phyloP scores from a whole-genome alignment of 805 yeast genomes.

The Teunomyces tritomae region DNA sequence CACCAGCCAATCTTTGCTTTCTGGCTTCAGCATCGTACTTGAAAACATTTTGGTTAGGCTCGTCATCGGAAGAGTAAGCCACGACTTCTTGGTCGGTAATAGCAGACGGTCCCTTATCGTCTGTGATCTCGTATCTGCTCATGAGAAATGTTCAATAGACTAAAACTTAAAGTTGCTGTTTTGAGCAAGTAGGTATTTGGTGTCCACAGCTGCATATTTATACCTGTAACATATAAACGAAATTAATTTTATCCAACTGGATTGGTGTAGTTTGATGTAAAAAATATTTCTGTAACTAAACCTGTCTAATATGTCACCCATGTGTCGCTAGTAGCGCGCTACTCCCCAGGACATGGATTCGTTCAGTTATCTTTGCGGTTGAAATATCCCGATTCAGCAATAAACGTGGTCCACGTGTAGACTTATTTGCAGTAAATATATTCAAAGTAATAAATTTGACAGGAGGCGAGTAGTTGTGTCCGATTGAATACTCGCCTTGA shows the following conservation, averaged over 20 bases:
- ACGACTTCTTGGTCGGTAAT: background rate
- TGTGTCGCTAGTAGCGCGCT: background rate
- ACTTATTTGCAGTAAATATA: background rate
- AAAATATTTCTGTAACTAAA: too few species aligned
- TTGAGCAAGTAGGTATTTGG: too few species aligned
- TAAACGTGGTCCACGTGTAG: constrained; percentile 1
- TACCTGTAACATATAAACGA: background rate
- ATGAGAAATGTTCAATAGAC: background rate
- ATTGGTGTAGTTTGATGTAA: too few species aligned
- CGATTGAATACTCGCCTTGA: too few species aligned
- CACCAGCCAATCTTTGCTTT: constrained; percentile 23
- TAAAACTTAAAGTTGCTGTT: too few species aligned
- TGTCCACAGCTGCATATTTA: background rate
- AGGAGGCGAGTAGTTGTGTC: background rate
- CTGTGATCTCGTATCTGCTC: background rate
- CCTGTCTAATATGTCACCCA: background rate
- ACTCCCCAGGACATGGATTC: background rate
- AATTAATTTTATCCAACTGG: too few species aligned
- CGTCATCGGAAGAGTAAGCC: constrained; percentile 1
- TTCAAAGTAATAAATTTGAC: background rate
- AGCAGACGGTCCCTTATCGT: background rate
- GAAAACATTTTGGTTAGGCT: constrained; percentile 14
- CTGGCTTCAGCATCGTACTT: constrained; percentile 34
- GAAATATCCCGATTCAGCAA: background rate
- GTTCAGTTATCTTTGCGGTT: background rate